A percentile compares a stretch with the other conserved stretches of the same genome.
phyloP scores from a whole-genome alignment of 106 monocot species.

The Dendrobium nobile region DNA sequence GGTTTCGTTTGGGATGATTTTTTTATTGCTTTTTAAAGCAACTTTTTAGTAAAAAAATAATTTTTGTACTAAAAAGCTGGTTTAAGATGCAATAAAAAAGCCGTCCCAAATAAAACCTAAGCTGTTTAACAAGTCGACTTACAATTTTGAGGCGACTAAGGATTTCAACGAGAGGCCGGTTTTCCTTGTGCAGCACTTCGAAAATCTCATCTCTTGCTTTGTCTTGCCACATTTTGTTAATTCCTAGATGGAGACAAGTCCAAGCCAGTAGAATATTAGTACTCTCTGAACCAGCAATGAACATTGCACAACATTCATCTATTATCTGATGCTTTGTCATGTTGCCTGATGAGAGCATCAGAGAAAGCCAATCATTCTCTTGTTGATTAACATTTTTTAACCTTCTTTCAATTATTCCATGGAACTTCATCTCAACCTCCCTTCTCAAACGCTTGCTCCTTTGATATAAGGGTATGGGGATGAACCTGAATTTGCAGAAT shows the following conservation, averaged over 20 bases:
- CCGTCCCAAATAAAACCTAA: no score
- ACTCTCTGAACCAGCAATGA: constrained; percentile 11
- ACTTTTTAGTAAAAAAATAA: no score
- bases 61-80: no score
- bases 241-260: background rate
- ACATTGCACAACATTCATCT: constrained; percentile 2
- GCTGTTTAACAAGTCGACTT: background rate
- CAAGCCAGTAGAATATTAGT: background rate
- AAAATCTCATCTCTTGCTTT: background rate
- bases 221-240: background rate
- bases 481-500: constrained; percentile 1
- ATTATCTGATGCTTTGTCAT: constrained; percentile 4
- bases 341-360: constrained; percentile 10
- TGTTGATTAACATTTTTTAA: background rate
- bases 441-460: constrained; percentile 14
- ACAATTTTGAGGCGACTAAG: background rate
- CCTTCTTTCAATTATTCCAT: constrained; percentile 6
- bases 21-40: no score
- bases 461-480: constrained; percentile 6
- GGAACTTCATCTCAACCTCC: constrained; percentile 5
- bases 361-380: constrained; percentile 6
- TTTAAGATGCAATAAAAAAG: no score
- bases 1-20: no score
- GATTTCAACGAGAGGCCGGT: background rate
- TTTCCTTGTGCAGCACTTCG: background rate